Percentiles rank a stretch among this genome's conserved stretches.
Conservation (phyloP, 176 grass and related monocot species). For the Juncus inflexus region DNA sequence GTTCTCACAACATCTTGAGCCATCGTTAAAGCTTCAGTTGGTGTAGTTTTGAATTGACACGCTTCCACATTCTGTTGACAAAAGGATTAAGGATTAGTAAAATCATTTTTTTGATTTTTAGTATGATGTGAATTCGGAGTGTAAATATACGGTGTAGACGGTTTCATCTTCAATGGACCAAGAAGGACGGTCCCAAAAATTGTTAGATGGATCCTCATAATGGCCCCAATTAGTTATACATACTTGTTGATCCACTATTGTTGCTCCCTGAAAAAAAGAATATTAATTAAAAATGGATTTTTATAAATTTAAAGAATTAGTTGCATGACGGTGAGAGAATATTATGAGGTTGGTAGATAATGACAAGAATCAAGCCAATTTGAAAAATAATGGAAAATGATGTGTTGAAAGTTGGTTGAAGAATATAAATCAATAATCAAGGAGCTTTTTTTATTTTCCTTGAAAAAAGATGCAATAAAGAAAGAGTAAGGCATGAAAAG, state of each 20-base stretch:
- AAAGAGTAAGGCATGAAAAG: conserved; percentile 5
- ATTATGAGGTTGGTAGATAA: no score
- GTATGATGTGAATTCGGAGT: neutral
- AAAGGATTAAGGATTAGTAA: neutral
- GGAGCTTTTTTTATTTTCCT: neutral
- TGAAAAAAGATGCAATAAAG: conserved; percentile 9
- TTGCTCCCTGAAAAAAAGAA: conserved; percentile 61
- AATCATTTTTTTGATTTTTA: neutral
- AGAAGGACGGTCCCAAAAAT: conserved; percentile 65
- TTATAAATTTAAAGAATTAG: neutral
- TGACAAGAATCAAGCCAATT: no score
- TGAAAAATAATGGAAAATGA: no score
- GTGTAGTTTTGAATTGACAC: conserved; percentile 63
- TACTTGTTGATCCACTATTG: conserved; percentile 90
- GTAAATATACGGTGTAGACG: conserved; percentile 59
- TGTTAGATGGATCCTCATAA: conserved; percentile 45
- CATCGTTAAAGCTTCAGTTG: conserved; percentile 60
- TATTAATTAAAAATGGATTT: neutral
- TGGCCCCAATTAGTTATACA: conserved; percentile 79
- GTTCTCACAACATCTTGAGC: conserved; percentile 81
- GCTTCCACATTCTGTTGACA: conserved; percentile 44
- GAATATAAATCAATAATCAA: neutral
- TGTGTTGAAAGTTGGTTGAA: neutral
- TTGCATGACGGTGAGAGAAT: no score
- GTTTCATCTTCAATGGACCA: conserved; percentile 61